Evolutionary conservation across 2,329 filamentous ascomycete species (phyloP), one percentile per base, ranked within the genome.

Genomic region (Ascosphaera acerosa): DNA sequence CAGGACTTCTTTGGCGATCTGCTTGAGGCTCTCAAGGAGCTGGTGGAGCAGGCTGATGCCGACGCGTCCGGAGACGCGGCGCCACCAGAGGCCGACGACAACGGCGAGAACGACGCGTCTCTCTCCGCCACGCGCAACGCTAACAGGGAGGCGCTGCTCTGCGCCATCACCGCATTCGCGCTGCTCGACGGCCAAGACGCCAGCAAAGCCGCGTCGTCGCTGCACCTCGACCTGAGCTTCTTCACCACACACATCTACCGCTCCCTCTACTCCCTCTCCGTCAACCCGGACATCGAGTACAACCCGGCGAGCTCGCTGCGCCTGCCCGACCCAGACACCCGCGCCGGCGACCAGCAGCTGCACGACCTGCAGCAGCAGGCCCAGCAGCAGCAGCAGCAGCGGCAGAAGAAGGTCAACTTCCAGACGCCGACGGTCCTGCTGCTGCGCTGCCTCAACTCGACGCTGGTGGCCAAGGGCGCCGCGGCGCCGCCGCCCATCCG

Each of bases 1-100:
- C 81, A 97, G 47, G 80, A 97, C 48, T 94, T 97, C 59, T 97
- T 97, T 44, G 87, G 84, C 17, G 87, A 97, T 47, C 62, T 97
- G 18, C 66, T 97, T 7, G 87, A 94, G 53, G 84, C 81, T 1
- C 61, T 97, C 23, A 89, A 90, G 50, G 87, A 97, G 39, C 65
- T 97, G 28, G 84, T 94, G 42, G 66, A 69, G 3, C 68, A 82
- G 40, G 42, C 45, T 14, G 42, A 47, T 10, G 44, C 52, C 12
- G 51, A 58, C 34, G 45, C 54, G n/a, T 47, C 43, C 10, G 59
- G 62, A 0, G 57, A 62, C 10, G 59, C 59, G 3, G 49, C 54
- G 23, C 47, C 50, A n/a, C 50, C 50, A 10, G 43, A 55, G 2
- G 51, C 54, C 6, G 49, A 55, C 7, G 48, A 54, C 3, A 47